These are phyloP conservation scores for Aspergillus versicolor DNA, from an alignment of 2,329 filamentous ascomycete species.

Conservation along the genomic window DNA sequence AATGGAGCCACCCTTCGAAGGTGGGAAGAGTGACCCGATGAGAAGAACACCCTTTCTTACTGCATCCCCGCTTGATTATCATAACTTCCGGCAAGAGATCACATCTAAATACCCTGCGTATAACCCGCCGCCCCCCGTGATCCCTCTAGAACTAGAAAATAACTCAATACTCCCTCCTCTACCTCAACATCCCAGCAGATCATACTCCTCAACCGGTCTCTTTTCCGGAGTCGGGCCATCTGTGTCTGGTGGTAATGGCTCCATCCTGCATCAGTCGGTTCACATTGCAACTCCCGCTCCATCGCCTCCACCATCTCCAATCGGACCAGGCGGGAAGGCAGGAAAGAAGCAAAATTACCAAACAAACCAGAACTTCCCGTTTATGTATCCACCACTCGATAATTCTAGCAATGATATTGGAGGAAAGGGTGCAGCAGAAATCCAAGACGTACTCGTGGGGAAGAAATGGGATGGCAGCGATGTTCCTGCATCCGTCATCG, in stretches of 20 bases:
- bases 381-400: constrained; percentile 92
- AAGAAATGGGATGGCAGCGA: constrained; percentile 91
- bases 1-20: constrained; percentile 58
- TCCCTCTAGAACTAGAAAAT: constrained; percentile 86
- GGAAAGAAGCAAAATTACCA: constrained; percentile 99
- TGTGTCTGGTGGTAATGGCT: constrained; percentile 49
- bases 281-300: constrained; percentile 98
- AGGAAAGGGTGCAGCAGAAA: constrained; percentile 78
- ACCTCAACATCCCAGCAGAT: constrained; percentile 68
- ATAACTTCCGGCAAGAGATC: constrained; percentile 93
- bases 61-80: constrained; percentile 92
- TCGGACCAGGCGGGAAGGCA: constrained; percentile 78
- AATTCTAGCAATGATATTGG: constrained; percentile 84
- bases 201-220: constrained; percentile 61
- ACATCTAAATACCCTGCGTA: constrained; percentile 98
- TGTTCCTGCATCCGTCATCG: constrained; percentile 86
- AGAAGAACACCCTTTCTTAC: constrained; percentile 78
- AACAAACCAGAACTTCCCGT: constrained; percentile 97
- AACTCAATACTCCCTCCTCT: constrained; percentile 86
- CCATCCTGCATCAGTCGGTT: constrained; percentile 91
- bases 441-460: constrained; percentile 77
- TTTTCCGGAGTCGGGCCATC: constrained; percentile 56
- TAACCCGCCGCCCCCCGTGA: constrained; percentile 76
- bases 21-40: constrained; percentile 37
- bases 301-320: constrained; percentile 89